Percentiles rank a stretch among this genome's conserved stretches.
Evolutionary conservation across 2,329 filamentous ascomycete species (phyloP).

Genomic region (Pseudopyricularia cyperi): DNA sequence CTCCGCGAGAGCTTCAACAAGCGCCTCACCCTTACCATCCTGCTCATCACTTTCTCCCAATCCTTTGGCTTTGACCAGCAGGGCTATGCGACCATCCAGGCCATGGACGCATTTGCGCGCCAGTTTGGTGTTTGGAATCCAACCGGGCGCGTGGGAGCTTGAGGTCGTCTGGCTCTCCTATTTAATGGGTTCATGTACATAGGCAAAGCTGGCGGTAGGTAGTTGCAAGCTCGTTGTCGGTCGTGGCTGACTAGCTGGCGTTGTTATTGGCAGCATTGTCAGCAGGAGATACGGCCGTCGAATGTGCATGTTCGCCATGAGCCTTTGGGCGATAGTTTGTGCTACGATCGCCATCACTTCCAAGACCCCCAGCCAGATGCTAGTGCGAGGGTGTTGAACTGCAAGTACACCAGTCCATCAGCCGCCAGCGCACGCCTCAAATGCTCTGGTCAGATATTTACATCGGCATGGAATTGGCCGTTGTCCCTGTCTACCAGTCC

Average conservation of each 20-base stretch:
- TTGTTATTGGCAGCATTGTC: slow-evolving; percentile 15
- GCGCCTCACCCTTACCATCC: slow-evolving; percentile 8
- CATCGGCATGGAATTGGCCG: slow-evolving; percentile 24
- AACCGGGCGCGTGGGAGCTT: slow-evolving; percentile 8
- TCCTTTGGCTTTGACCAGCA: slow-evolving; percentile 26
- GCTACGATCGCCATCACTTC: slow-evolving; percentile 20
- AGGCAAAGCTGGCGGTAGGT: slow-evolving; percentile 14
- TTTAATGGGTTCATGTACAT: slow-evolving; percentile 21
- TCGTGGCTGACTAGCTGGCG: slow-evolving; percentile 9
- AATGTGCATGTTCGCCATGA: slow-evolving; percentile 23
- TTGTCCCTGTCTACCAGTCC: slow-evolving; percentile 21
- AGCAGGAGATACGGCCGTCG: slow-evolving; percentile 18
- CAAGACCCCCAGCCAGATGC: slow-evolving; percentile 15
- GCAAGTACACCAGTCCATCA: background rate
- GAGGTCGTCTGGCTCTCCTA: slow-evolving; percentile 17
- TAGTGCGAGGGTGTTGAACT: slow-evolving; percentile 21
- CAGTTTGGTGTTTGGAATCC: slow-evolving; percentile 19
- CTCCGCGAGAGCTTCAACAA: slow-evolving; percentile 6
- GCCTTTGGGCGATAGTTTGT: slow-evolving; percentile 17
- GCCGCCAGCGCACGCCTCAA: too few relatives aligned
- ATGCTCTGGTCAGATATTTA: slow-evolving; percentile 15
- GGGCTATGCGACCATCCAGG: slow-evolving; percentile 21
- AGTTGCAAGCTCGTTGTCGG: background rate
- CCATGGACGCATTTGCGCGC: slow-evolving; percentile 21
- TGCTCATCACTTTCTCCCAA: slow-evolving; percentile 18